Base-by-base conservation (phyloP, 2,329 filamentous ascomycete genomes). In the Colletotrichum horii region DNA sequence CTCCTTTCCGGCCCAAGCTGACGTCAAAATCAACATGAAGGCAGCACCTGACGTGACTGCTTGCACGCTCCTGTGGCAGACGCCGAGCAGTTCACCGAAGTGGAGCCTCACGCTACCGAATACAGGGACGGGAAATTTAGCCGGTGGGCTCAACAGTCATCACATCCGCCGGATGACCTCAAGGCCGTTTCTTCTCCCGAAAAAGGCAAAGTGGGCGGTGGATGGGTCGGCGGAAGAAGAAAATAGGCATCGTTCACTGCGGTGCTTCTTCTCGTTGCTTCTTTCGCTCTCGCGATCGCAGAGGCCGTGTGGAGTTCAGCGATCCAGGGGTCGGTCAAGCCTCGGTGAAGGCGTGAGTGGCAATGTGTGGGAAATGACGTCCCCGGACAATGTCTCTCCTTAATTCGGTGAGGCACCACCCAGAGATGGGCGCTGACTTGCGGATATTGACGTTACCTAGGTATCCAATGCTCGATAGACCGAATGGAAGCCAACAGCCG, bases 351-450 rank as follows among this genome's bases (percentile, higher is more conserved):
- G 43, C 28, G 30, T 28, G 36, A 43, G 8, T 8, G 52, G 26
- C 30, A 58, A 55, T 32, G 28, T 8, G 65, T 56, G 65, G 34
- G 61, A 66, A 66, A 68, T 58, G 52, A 68, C 30, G 15, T 68
- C 43, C 28, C 28, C 65, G 38, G 52, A 26, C 24, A 48, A 30
- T 48, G 56, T 61, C 38, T 66, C 72, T 61, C 69, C 62, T 72
- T 58, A 67, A 67, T 67, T 71, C 43, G 69, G 72, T 30, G 69
- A 75, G 69, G 69, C 16, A 55, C n/a, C 30, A 58, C 32, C 48
- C 22, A 36, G 22, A 26, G 15, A 43, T 43, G 34, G 30, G 61
- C 61, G 19, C 32, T 24, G n/a, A 56, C 36, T 34, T 43, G 15
- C 55, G 26, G 30, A 28, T 52, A 58, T 28, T 36, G 22, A n/a